Percentiles rank a stretch among this genome's conserved stretches.
phyloP scores from a whole-genome alignment of 441 rosid species.

The Arabidopsis hybrid region DNA sequence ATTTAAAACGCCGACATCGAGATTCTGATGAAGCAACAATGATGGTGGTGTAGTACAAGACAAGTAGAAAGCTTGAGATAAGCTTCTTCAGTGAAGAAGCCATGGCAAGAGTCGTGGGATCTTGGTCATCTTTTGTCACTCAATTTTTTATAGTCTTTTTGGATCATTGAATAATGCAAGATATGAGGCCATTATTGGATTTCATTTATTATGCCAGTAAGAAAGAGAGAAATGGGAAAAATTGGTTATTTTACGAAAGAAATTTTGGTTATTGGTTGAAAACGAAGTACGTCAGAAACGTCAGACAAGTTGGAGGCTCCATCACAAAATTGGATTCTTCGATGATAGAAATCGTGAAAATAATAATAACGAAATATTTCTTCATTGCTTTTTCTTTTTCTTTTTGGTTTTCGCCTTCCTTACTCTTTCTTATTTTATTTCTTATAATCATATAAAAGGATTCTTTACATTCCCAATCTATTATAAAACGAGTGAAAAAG shows the following conservation, averaged over 20 bases:
- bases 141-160: not conserved
- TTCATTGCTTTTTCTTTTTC: not conserved
- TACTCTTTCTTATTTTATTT: not conserved
- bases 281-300: not conserved
- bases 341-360: not conserved
- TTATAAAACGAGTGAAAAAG: not conserved
- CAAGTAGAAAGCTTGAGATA: slow-evolving; percentile 23
- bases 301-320: slow-evolving; percentile 24
- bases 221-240: too few relatives aligned
- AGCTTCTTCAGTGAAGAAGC: slow-evolving; percentile 30
- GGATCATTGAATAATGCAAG: not conserved
- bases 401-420: too few relatives aligned
- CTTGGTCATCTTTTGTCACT: slow-evolving; percentile 3
- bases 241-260: too few relatives aligned
- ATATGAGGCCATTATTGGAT: not conserved
- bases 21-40: slow-evolving; percentile 14
- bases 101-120: slow-evolving; percentile 6
- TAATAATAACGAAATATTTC: not conserved
- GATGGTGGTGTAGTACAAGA: slow-evolving; percentile 1
- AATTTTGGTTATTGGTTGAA: not conserved
- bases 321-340: not conserved
- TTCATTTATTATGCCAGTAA: not conserved
- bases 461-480: not conserved
- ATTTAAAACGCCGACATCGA: slow-evolving; percentile 34
- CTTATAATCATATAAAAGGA: not conserved